Percentiles rank a stretch among this genome's conserved stretches.
Conservation (phyloP, 495 filamentous ascomycete genomes). For the Mytilinidion resinicola region DNA sequence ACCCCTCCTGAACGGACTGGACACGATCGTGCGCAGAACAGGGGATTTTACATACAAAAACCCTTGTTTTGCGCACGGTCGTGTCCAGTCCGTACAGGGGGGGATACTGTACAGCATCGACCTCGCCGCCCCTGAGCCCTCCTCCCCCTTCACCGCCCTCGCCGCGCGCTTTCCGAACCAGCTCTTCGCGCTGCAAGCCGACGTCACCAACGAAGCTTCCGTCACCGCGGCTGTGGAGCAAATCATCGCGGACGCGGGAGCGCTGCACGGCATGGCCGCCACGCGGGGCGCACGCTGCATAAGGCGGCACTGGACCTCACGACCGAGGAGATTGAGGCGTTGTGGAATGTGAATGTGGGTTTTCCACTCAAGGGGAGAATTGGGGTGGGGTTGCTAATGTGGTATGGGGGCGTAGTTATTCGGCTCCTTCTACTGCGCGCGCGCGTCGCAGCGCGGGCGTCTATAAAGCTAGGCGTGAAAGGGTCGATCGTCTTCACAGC, state of each 20-base stretch:
- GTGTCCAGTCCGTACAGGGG: too few species aligned
- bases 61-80: too few species aligned
- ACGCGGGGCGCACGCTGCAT: conserved; percentile 46
- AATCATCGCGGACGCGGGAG: conserved; percentile 40
- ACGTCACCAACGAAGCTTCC: conserved; percentile 40
- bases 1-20: too few species aligned
- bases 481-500: conserved; percentile 44
- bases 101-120: too few species aligned
- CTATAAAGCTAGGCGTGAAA: conserved; percentile 41
- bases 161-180: conserved; percentile 31
- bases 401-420: conserved; percentile 33
- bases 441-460: conserved; percentile 36
- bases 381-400: too few species aligned
- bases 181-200: conserved; percentile 39
- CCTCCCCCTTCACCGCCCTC: conserved; percentile 35
- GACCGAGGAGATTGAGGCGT: conserved; percentile 35
- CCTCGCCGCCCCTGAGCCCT: conserved; percentile 33
- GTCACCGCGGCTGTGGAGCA: conserved; percentile 37
- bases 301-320: conserved; percentile 42
- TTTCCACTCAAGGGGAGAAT: too few species aligned
- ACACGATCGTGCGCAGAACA: too few species aligned
- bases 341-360: conserved; percentile 39
- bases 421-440: conserved; percentile 40
- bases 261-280: conserved; percentile 47
- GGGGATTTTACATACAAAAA: too few species aligned